Evolutionary conservation across 2,329 filamentous ascomycete species (phyloP).

Genomic region (Cladosporium velox): DNA sequence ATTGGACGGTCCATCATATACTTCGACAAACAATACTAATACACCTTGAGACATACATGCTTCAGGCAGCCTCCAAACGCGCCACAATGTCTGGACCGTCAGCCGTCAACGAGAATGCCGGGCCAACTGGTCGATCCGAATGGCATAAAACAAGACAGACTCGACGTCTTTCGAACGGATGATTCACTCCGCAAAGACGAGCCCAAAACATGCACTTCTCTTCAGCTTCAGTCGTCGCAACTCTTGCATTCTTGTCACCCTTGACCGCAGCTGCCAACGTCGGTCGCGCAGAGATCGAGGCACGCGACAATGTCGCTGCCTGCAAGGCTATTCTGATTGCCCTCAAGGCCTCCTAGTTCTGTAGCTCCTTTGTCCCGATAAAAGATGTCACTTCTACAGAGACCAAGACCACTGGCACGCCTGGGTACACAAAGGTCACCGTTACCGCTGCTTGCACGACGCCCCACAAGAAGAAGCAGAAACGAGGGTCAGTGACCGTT

Average conservation of each 20-base stretch:
- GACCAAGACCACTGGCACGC: not conserved
- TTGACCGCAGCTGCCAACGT: not conserved
- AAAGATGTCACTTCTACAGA: not conserved
- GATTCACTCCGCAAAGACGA: not conserved
- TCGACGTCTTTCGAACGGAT: not conserved
- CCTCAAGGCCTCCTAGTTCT: not conserved
- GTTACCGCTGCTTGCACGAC: not conserved
- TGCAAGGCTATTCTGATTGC: not conserved
- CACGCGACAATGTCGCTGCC: not conserved
- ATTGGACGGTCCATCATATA: not conserved
- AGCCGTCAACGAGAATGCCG: slow-evolving; percentile 41
- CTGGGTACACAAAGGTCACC: not conserved
- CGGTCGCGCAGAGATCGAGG: not conserved
- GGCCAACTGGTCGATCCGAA: not conserved
- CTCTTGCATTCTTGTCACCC: not conserved
- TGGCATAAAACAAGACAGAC: not conserved
- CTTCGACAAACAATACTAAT: not conserved
- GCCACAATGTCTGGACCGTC: slow-evolving; percentile 22
- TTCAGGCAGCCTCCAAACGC: not conserved
- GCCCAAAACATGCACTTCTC: not conserved
- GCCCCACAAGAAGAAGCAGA: not conserved
- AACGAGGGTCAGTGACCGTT: not conserved
- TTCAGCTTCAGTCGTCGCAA: not conserved
- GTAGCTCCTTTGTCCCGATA: not conserved
- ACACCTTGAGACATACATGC: not conserved